Conservation (phyloP, 768 basidiomycete genomes). For the Mycena leptocephala region DNA sequence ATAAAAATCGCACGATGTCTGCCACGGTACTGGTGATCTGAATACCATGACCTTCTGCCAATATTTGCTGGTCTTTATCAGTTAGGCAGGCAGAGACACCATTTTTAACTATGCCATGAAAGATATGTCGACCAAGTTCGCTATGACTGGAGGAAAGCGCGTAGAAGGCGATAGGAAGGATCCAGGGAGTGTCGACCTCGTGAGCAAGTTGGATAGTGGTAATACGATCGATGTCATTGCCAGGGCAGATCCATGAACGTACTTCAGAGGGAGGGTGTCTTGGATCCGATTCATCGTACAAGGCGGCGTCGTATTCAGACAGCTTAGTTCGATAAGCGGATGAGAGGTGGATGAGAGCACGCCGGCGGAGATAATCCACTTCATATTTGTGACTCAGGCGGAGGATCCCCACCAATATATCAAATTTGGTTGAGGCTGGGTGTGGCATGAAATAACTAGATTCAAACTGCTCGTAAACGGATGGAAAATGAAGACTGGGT, state of each 20-base stretch:
- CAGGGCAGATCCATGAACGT: not conserved
- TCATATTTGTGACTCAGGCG: no score
- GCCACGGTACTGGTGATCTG: not conserved
- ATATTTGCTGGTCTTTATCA: not conserved
- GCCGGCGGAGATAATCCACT: not conserved
- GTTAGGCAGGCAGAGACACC: not conserved
- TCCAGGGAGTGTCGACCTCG: not conserved
- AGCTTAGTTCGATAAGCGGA: not conserved
- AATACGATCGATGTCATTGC: not conserved
- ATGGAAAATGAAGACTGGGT: no score
- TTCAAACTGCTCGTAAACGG: not conserved
- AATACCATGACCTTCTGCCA: not conserved
- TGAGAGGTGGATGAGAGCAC: not conserved
- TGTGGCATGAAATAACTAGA: not conserved
- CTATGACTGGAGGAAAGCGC: not conserved
- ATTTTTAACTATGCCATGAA: not conserved
- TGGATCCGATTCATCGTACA: no score
- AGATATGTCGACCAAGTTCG: not conserved
- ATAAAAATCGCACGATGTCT: not conserved
- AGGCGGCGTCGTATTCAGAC: no score
- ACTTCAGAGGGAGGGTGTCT: not conserved
- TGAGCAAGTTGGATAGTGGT: not conserved
- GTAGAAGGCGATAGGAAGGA: not conserved
- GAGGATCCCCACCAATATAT: not conserved
- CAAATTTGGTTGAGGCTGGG: not conserved